Evolutionary conservation across 495 filamentous ascomycete species (phyloP).

Genomic region (Aspergillus sclerotioniger): DNA sequence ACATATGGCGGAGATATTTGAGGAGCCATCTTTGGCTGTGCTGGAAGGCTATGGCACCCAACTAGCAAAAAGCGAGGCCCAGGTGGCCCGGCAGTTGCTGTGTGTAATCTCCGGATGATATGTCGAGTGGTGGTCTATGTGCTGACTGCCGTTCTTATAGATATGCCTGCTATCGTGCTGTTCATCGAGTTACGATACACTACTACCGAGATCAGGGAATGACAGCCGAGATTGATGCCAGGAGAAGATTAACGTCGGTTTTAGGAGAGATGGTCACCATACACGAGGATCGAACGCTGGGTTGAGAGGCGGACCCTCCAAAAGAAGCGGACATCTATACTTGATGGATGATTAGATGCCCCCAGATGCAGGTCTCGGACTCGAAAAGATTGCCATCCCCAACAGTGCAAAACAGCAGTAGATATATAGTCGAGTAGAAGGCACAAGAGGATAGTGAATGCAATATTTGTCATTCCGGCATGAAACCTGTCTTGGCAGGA

Average conservation of each 20-base stretch:
- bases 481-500: not conserved
- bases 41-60: constrained; percentile 41
- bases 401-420: too few species aligned
- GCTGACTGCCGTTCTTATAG: constrained; percentile 18
- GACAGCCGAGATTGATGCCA: constrained; percentile 36
- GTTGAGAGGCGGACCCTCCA: not conserved
- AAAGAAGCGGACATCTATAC: too few species aligned
- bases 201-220: constrained; percentile 43
- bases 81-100: constrained; percentile 35
- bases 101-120: constrained; percentile 20
- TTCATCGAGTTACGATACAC: constrained; percentile 38
- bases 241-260: constrained; percentile 34
- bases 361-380: too few species aligned
- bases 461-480: not conserved
- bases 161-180: constrained; percentile 43
- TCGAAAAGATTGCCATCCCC: too few species aligned
- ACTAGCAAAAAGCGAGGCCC: constrained; percentile 20
- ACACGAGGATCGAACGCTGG: not conserved
- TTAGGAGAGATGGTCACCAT: constrained; percentile 26
- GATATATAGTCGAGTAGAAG: too few species aligned
- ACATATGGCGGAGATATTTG: constrained; percentile 46
- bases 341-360: too few species aligned
- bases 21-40: constrained; percentile 31
- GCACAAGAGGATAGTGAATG: too few species aligned
- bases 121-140: not conserved